A percentile compares a stretch with the other conserved stretches of the same genome.
Evolutionary conservation across 192 early-diverging fungal species (phyloP).

Genomic region (Coemansia sp.): DNA sequence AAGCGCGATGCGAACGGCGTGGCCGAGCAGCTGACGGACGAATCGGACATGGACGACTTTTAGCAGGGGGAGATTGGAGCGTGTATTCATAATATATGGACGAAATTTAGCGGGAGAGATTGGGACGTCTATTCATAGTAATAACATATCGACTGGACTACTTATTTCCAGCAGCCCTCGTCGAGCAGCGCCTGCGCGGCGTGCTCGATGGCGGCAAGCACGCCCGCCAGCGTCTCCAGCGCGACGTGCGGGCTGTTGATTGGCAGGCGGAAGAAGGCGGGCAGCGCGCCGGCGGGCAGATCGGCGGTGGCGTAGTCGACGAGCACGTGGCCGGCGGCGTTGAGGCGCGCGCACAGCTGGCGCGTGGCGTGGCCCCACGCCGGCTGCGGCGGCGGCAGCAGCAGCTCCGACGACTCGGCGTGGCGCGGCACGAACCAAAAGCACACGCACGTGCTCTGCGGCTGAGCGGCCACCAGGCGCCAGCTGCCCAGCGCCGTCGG

Average conservation of each 20-base stretch:
- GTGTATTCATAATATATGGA: not conserved
- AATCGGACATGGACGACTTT: conserved; percentile 33
- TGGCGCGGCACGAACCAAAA: conserved; percentile 74
- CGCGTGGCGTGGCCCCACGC: conserved; percentile 32
- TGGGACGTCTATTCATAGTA: no score
- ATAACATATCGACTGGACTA: no score
- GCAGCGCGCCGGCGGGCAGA: not conserved
- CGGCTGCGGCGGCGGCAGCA: not conserved
- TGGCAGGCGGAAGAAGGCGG: conserved; percentile 75
- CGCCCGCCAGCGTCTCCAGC: conserved; percentile 50
- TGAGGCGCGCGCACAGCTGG: conserved; percentile 45
- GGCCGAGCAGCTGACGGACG: conserved; percentile 31
- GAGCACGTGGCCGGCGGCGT: conserved; percentile 61
- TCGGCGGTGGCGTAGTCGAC: conserved; percentile 69
- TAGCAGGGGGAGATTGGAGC: not conserved
- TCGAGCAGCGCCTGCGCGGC: conserved; percentile 14
- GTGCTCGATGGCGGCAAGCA: conserved; percentile 64
- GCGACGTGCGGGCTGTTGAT: conserved; percentile 65
- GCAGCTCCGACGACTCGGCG: no score
- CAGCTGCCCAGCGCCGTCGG: conserved; percentile 40
- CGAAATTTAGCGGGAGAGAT: no score
- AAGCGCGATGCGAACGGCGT: conserved; percentile 28
- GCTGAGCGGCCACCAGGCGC: conserved; percentile 46
- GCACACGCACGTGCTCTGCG: conserved; percentile 59
- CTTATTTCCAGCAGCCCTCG: no score